phyloP scores from a whole-genome alignment of 1,139 yeast genomes.

The Yamadazyma pseudoaaseri region DNA sequence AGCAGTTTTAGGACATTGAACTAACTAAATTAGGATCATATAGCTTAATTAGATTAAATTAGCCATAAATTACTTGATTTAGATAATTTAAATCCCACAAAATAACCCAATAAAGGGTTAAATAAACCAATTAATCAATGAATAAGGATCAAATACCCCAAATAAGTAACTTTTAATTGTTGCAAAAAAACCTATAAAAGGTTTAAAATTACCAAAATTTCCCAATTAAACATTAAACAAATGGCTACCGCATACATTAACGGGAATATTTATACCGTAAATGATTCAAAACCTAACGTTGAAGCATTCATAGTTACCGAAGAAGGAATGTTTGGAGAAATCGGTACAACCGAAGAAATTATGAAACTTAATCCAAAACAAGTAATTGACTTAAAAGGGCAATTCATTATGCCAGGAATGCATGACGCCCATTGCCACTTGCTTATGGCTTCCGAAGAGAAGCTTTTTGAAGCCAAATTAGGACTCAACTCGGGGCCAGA shows the following conservation, averaged over 20 bases:
- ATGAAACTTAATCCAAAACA: conserved; percentile 9
- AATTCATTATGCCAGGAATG: conserved; percentile 23
- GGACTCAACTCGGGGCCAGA: conserved; percentile 11
- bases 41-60: too few relatives aligned
- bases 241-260: conserved; percentile 20
- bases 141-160: too few relatives aligned
- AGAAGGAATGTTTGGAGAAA: conserved; percentile 18
- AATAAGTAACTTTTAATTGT: too few relatives aligned
- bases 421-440: conserved; percentile 22
- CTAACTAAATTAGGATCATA: too few relatives aligned
- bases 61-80: too few relatives aligned
- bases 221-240: background rate
- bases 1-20: too few relatives aligned
- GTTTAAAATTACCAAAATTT: too few relatives aligned
- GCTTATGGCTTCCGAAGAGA: conserved; percentile 16
- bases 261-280: conserved; percentile 18
- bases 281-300: conserved; percentile 10
- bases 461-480: conserved; percentile 15
- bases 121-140: too few relatives aligned
- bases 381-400: conserved; percentile 19
- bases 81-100: too few relatives aligned
- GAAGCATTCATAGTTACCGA: conserved; percentile 19
- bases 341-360: conserved; percentile 18
- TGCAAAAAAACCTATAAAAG: too few relatives aligned
- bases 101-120: too few relatives aligned